Evolutionary conservation across 306 rosid species (phyloP).

Genomic region (Quercus variabilis): DNA sequence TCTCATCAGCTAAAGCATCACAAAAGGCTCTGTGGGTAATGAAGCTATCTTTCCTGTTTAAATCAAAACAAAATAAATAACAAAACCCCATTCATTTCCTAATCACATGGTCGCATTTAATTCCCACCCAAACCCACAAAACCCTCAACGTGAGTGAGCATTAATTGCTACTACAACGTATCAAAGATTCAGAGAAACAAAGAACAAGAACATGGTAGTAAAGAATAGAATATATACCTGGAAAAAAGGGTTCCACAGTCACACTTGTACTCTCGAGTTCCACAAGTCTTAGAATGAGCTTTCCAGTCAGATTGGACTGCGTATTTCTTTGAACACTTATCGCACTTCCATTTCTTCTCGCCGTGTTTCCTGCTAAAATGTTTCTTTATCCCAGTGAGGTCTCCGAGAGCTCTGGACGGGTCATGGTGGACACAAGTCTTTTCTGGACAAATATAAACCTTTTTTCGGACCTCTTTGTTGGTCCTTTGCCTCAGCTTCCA

Average conservation of each 20-base stretch:
- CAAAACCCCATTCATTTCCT: conserved; percentile 23
- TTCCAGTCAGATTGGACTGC: conserved; percentile 98
- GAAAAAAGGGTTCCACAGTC: conserved; percentile 97
- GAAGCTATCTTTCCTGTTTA: conserved; percentile 90
- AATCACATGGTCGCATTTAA: conserved; percentile 36
- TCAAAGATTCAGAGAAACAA: not conserved
- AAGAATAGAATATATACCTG: conserved; percentile 38
- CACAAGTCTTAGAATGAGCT: conserved; percentile 94
- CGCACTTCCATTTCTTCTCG: conserved; percentile 99
- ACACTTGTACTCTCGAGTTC: conserved; percentile 90
- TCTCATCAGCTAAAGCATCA: conserved; percentile 94
- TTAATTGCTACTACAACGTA: conserved; percentile 21
- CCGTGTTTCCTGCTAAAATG: conserved; percentile 94
- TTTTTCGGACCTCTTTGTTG: conserved; percentile 72
- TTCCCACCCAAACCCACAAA: conserved; percentile 21
- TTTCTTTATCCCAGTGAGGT: conserved; percentile 92
- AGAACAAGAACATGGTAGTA: not conserved
- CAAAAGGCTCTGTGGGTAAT: conserved; percentile 97
- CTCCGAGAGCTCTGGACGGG: conserved; percentile 80
- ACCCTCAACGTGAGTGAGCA: conserved; percentile 36
- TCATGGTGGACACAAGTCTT: conserved; percentile 87
- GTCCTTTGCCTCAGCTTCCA: conserved; percentile 81
- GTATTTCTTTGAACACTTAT: conserved; percentile 88
- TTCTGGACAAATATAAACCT: conserved; percentile 92
- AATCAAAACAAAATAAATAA: conserved; percentile 5